Percentiles rank a stretch among this genome's conserved stretches.
Evolutionary conservation across 2,329 filamentous ascomycete genomes (phyloP).

Genomic region (Incumbomyces delicatus): DNA sequence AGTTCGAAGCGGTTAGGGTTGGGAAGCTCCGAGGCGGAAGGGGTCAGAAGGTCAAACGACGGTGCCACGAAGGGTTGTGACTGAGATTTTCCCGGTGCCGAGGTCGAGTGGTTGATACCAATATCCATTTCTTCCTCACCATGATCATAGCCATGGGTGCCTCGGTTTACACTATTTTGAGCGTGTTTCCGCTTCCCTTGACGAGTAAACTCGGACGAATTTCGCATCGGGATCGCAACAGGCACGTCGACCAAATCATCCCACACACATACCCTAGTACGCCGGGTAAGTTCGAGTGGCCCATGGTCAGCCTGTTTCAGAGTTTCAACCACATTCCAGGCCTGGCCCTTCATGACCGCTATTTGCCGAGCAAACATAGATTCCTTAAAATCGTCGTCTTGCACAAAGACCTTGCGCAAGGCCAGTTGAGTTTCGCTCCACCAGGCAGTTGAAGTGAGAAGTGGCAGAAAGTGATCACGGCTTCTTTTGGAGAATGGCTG

Average conservation of each 20-base stretch:
- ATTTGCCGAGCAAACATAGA: slow-evolving; percentile 98
- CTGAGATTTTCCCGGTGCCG: slow-evolving; percentile 33
- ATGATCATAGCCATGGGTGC: not conserved
- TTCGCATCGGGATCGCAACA: slow-evolving; percentile 81
- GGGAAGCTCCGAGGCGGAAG: slow-evolving; percentile 51
- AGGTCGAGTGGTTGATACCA: slow-evolving; percentile 55
- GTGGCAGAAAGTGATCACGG: slow-evolving; percentile 85
- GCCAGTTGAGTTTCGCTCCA: slow-evolving; percentile 90
- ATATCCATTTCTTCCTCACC: slow-evolving; percentile 87
- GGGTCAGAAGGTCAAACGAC: slow-evolving; percentile 56
- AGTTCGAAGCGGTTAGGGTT: slow-evolving; percentile 69
- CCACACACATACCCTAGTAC: slow-evolving; percentile 92
- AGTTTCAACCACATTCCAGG: slow-evolving; percentile 98
- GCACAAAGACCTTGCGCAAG: slow-evolving; percentile 75
- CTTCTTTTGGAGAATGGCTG: slow-evolving; percentile 93
- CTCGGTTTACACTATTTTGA: slow-evolving; percentile 36
- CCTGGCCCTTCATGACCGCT: slow-evolving; percentile 97
- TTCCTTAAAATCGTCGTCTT: slow-evolving; percentile 94
- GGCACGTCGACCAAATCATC: slow-evolving; percentile 95
- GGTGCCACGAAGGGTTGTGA: slow-evolving; percentile 25
- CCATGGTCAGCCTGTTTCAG: slow-evolving; percentile 88
- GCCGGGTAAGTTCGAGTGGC: slow-evolving; percentile 80
- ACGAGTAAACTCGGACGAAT: slow-evolving; percentile 74
- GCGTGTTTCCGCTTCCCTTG: slow-evolving; percentile 43
- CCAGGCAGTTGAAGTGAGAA: slow-evolving; percentile 90